phyloP scores from a whole-genome alignment of 1,284 basidiomycete genomes.

The Cystobasidiaceae sp. region DNA sequence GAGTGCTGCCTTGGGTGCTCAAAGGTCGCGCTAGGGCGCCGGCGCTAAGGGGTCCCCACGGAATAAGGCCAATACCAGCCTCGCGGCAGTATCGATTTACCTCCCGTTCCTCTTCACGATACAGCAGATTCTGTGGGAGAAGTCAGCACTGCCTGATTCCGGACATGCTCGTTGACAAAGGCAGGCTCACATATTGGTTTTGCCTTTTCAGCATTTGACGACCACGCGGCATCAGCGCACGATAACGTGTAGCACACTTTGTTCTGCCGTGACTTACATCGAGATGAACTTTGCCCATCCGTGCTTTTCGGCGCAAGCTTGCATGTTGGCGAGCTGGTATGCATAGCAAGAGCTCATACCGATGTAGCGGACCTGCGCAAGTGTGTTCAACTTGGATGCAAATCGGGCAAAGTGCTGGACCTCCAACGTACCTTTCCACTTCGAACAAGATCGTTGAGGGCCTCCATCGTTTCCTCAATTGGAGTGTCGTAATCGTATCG shows the following conservation, averaged over 20 bases:
- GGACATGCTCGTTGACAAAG: background rate
- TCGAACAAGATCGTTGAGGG: slow-evolving; percentile 57
- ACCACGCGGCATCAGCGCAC: background rate
- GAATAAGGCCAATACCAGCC: slow-evolving; percentile 47
- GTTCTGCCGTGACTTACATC: slow-evolving; percentile 27
- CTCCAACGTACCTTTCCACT: slow-evolving; percentile 3
- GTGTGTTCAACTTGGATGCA: background rate
- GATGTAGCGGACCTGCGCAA: slow-evolving; percentile 54
- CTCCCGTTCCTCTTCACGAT: slow-evolving; percentile 44
- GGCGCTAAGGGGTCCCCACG: slow-evolving; percentile 43
- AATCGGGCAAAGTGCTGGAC: background rate
- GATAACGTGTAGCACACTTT: slow-evolving; percentile 52
- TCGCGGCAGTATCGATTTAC: slow-evolving; percentile 43
- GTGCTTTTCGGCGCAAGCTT: slow-evolving; percentile 52
- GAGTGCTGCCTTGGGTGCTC: slow-evolving; percentile 35
- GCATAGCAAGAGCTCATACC: slow-evolving; percentile 52
- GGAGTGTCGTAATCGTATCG: slow-evolving; percentile 53
- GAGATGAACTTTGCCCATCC: slow-evolving; percentile 45
- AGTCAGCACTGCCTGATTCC: background rate
- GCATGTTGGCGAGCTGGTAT: slow-evolving; percentile 53
- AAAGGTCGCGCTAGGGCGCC: slow-evolving; percentile 36
- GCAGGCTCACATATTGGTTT: background rate
- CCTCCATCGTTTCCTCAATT: slow-evolving; percentile 58
- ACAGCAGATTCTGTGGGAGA: background rate
- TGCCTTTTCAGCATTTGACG: background rate